Conservation (phyloP, 2,329 filamentous ascomycete genomes). For the Neoscytalidium dimidiatum region DNA sequence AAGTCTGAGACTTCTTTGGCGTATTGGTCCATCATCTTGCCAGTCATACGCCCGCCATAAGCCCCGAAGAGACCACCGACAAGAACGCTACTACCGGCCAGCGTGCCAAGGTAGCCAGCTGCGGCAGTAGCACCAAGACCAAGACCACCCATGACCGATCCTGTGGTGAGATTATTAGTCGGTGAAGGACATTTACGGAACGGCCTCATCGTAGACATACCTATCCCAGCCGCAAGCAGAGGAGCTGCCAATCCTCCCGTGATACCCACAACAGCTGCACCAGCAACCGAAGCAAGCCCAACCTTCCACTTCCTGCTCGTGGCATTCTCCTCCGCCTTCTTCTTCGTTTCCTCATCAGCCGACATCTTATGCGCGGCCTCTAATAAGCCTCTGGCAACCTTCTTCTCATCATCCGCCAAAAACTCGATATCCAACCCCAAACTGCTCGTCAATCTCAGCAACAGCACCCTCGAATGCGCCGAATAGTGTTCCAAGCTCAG, state of each 20-base stretch:
- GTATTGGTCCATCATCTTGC: constrained; percentile 84
- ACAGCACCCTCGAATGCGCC: constrained; percentile 69
- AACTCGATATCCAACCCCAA: constrained; percentile 65
- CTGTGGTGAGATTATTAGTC: constrained; percentile 34
- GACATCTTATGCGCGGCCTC: constrained; percentile 68
- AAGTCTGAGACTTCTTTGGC: constrained; percentile 89
- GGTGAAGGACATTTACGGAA: constrained; percentile 6
- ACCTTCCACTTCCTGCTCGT: constrained; percentile 75
- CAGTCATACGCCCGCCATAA: constrained; percentile 81
- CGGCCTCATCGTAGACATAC: constrained; percentile 33
- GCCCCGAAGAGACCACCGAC: constrained; percentile 88
- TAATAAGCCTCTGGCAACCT: constrained; percentile 73
- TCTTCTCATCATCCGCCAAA: constrained; percentile 71
- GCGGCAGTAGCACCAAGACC: constrained; percentile 74
- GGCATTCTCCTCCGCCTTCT: constrained; percentile 68
- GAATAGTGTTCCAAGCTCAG: constrained; percentile 80
- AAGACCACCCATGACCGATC: constrained; percentile 73
- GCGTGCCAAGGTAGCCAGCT: constrained; percentile 74
- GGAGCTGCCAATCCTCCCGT: constrained; percentile 79
- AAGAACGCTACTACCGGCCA: constrained; percentile 77
- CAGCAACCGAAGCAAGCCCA: constrained; percentile 84
- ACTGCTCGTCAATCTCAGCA: constrained; percentile 70
- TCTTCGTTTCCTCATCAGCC: constrained; percentile 74
- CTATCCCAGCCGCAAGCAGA: constrained; percentile 72
- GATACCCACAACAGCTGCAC: constrained; percentile 79